Evolutionary conservation across 768 basidiomycete genomes (phyloP).

Genomic region (Crepidotus variabilis): DNA sequence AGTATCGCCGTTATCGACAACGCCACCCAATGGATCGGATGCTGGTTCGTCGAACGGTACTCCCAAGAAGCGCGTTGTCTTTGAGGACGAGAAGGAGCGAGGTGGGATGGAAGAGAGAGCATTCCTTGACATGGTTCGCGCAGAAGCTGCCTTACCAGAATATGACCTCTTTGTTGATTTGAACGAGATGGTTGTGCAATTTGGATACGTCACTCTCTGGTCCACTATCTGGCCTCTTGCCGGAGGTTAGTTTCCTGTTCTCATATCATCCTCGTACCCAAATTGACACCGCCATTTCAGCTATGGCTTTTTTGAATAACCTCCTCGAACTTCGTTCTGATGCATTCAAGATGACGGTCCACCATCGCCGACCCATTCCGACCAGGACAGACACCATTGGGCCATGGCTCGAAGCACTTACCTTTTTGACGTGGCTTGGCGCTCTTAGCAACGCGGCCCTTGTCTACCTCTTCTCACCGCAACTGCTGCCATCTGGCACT

Average conservation of each 20-base stretch:
- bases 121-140: conserved; percentile 76
- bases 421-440: conserved; percentile 86
- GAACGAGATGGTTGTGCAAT: conserved; percentile 94
- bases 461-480: conserved; percentile 81
- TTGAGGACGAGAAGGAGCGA: conserved; percentile 61
- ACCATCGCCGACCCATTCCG: conserved; percentile 81
- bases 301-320: conserved; percentile 90
- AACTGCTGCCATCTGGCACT: conserved; percentile 10
- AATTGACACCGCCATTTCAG: conserved; percentile 19
- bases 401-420: conserved; percentile 87
- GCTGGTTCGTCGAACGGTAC: neutral
- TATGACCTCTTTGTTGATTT: conserved; percentile 87
- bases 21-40: neutral
- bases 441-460: conserved; percentile 87
- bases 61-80: conserved; percentile 65
- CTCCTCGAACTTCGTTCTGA: conserved; percentile 89
- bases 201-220: conserved; percentile 92
- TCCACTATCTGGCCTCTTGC: conserved; percentile 93
- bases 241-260: conserved; percentile 44
- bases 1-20: neutral
- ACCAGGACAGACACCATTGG: conserved; percentile 89
- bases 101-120: conserved; percentile 65
- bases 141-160: conserved; percentile 74
- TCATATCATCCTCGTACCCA: neutral
- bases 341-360: conserved; percentile 91